Evolutionary conservation across 306 rosid genomes (phyloP).

Genomic region (Luffa acutangula): DNA sequence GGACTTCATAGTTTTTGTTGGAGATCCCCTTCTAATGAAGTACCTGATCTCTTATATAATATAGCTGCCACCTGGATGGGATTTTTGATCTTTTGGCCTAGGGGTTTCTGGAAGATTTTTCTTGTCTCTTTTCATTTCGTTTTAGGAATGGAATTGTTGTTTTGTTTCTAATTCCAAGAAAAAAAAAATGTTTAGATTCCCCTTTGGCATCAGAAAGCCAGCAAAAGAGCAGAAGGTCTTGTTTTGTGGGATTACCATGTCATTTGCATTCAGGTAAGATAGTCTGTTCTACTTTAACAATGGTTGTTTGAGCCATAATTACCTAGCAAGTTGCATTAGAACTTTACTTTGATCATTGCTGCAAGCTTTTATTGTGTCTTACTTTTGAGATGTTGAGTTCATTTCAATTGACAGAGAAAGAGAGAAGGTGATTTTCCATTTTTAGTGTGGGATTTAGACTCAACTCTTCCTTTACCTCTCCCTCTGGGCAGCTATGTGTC

Average conservation of each 20-base stretch:
- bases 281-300: not conserved
- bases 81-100: not conserved
- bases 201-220: constrained; percentile 78
- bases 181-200: constrained; percentile 39
- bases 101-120: not conserved
- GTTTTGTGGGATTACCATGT: constrained; percentile 92
- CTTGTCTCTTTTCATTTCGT: not conserved
- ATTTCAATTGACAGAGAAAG: constrained; percentile 36
- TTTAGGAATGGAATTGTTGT: not conserved
- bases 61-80: not conserved
- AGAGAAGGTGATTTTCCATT: constrained; percentile 28
- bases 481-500: constrained; percentile 47
- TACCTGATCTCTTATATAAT: not conserved
- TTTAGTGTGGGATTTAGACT: constrained; percentile 77
- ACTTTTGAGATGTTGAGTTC: constrained; percentile 14
- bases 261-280: constrained; percentile 61
- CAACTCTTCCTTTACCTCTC: constrained; percentile 59
- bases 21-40: not conserved
- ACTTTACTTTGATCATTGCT: not conserved
- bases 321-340: not conserved
- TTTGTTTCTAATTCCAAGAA: not conserved
- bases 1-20: not conserved
- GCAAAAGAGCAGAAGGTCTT: constrained; percentile 62
- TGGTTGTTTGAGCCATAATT: not conserved
- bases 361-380: not conserved